Evolutionary conservation across 306 rosid genomes (phyloP), one percentile per base, ranked within the genome.

Genomic region (Betula pendula): DNA sequence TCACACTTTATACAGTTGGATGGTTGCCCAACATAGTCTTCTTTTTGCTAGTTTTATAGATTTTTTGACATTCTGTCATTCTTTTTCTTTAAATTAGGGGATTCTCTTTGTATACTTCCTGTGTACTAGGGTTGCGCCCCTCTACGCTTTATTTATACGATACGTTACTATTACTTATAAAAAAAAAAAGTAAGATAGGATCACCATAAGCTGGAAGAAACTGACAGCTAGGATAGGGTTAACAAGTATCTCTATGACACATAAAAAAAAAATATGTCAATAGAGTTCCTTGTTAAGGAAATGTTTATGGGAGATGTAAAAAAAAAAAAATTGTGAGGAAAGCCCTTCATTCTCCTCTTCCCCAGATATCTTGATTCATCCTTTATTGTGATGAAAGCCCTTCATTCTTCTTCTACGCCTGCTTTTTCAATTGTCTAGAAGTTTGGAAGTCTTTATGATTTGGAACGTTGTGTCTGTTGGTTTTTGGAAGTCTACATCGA

Each of bases 241-340:
- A n/a, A n/a, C n/a, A n/a, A n/a, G n/a, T n/a, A n/a, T n/a, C n/a
- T n/a, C n/a, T n/a, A n/a, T n/a, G n/a, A n/a, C n/a, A n/a, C n/a
- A n/a, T n/a, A n/a, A n/a, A n/a, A n/a, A n/a, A n/a, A n/a, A n/a
- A n/a, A 8, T 22, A 55, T 55, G 5, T 55, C 25, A 24, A 12
- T 15, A 60, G 38, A 13, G 68, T 29, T 2, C 68, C 68, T 13
- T 60, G 68, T 60, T 60, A 60, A 60, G 68, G 68, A 15, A 60
- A 27, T 14, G 8, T 60, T 60, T 15, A 6, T 5, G 17, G 68
- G 69, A 33, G 45, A 63, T 8, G 20, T 63, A 1, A 33, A 33
- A 31, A 33, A 17, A 17, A 42, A 33, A 33, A 17, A 42, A 4
- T 63, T 33, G 6, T 33, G 44, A 63, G 16, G 69, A 38, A 33